A percentile compares a stretch with the other conserved stretches of the same genome.
These are phyloP conservation scores for Phylloboletellus chloephorus DNA, from an alignment of 1,284 basidiomycete species.

Conservation along the genomic window DNA sequence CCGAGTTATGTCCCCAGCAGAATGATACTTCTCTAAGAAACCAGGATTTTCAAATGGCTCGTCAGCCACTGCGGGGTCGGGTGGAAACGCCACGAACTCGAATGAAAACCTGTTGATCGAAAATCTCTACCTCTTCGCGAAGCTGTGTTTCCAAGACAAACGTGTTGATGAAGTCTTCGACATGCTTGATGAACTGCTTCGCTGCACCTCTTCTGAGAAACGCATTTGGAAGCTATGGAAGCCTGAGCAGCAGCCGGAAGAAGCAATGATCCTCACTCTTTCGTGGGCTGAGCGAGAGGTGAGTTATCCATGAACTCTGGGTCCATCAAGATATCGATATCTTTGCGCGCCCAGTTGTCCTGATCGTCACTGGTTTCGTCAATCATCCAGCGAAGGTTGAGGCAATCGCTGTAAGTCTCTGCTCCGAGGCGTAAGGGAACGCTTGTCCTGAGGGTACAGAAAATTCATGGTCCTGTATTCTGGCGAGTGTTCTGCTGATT, in stretches of 20 bases:
- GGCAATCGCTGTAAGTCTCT: slow-evolving; percentile 59
- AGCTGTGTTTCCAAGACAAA: slow-evolving; percentile 57
- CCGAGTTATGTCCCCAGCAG: slow-evolving; percentile 61
- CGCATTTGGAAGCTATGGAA: slow-evolving; percentile 47
- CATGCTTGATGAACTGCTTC: slow-evolving; percentile 49
- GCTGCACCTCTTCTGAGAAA: slow-evolving; percentile 40
- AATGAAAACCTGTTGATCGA: slow-evolving; percentile 57
- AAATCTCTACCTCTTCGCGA: slow-evolving; percentile 49
- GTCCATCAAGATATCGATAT: slow-evolving; percentile 47
- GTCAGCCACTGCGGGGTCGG: slow-evolving; percentile 59
- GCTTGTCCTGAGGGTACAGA: slow-evolving; percentile 26
- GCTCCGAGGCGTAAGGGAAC: slow-evolving; percentile 55
- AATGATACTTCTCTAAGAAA: slow-evolving; percentile 52
- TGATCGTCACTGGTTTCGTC: slow-evolving; percentile 71
- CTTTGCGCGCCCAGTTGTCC: slow-evolving; percentile 46
- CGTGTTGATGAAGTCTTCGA: slow-evolving; percentile 51
- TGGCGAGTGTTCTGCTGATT: too few species aligned
- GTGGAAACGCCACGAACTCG: slow-evolving; percentile 54
- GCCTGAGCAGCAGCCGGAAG: background rate
- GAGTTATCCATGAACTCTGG: slow-evolving; percentile 51
- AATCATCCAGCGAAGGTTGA: slow-evolving; percentile 62
- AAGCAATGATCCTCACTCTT: slow-evolving; percentile 45
- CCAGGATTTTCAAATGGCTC: slow-evolving; percentile 50
- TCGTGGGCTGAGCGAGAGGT: slow-evolving; percentile 51
- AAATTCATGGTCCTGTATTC: background rate